These are phyloP conservation scores for Carex pumila DNA, from an alignment of 176 grass and related monocot genomes.

Conservation along the genomic window DNA sequence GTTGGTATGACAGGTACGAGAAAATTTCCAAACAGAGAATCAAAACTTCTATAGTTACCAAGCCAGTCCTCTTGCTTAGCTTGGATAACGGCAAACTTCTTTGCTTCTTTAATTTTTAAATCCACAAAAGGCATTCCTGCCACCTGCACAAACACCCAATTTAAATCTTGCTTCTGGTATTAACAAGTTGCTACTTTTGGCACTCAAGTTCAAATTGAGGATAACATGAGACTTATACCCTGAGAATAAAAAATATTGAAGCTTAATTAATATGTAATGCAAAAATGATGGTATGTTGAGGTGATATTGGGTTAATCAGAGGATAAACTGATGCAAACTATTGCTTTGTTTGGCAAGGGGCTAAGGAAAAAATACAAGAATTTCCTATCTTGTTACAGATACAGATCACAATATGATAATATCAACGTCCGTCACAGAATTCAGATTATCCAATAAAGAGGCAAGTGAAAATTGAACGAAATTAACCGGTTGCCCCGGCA, in stretches of 20 bases:
- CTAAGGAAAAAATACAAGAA: background rate
- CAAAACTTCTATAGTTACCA: constrained; percentile 72
- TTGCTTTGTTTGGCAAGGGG: background rate
- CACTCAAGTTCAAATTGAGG: background rate
- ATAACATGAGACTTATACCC: background rate
- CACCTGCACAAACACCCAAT: constrained; percentile 32
- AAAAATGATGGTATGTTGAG: background rate
- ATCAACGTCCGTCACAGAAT: background rate
- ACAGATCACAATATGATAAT: background rate
- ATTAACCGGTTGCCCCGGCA: background rate
- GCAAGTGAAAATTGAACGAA: background rate
- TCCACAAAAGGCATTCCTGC: constrained; percentile 25
- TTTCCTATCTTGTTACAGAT: background rate
- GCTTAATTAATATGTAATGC: background rate
- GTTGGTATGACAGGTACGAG: constrained; percentile 75
- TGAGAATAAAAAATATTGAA: background rate
- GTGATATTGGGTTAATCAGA: background rate
- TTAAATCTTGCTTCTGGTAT: background rate
- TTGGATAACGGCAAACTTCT: constrained; percentile 56
- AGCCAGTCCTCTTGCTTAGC: constrained; percentile 70
- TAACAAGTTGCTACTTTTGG: background rate
- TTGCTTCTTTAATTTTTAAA: constrained; percentile 58
- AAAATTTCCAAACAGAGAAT: constrained; percentile 77
- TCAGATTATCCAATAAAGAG: background rate
- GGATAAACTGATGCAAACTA: background rate